phyloP scores from a whole-genome alignment of 306 rosid species.

The Vicia faba region DNA sequence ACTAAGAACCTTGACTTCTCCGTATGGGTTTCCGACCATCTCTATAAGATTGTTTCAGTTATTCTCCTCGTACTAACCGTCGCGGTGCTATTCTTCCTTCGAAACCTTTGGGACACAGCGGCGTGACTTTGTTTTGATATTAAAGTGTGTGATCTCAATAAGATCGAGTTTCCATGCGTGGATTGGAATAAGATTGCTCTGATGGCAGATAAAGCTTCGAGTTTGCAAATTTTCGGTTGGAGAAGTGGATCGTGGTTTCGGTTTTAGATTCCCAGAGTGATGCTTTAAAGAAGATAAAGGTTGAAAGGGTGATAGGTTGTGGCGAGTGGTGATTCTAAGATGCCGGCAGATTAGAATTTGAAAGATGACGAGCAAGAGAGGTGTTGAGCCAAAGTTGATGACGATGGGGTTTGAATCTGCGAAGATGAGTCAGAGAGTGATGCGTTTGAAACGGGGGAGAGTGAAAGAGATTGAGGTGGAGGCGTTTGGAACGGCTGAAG shows the following conservation, averaged over 20 bases:
- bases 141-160: conserved; percentile 60
- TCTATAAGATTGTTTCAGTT: conserved; percentile 55
- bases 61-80: conserved; percentile 59
- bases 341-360: conserved; percentile 85
- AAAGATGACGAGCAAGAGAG: no score
- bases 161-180: conserved; percentile 65
- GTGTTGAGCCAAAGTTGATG: no score
- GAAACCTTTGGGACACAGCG: conserved; percentile 80
- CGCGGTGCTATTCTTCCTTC: conserved; percentile 78
- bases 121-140: conserved; percentile 85
- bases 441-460: no score
- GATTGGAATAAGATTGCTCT: conserved; percentile 57
- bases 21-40: conserved; percentile 74
- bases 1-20: conserved; percentile 74
- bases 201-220: conserved; percentile 61
- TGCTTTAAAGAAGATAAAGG: conserved; percentile 64
- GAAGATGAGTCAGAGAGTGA: no score
- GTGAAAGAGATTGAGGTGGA: no score
- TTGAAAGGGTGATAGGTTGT: conserved; percentile 86
- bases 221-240: conserved; percentile 66
- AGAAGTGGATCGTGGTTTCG: conserved; percentile 85
- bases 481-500: no score
- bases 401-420: no score
- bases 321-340: conserved; percentile 74
- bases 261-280: conserved; percentile 75